Conservation (phyloP, 208 protist species). For the Crithidia bombi region DNA sequence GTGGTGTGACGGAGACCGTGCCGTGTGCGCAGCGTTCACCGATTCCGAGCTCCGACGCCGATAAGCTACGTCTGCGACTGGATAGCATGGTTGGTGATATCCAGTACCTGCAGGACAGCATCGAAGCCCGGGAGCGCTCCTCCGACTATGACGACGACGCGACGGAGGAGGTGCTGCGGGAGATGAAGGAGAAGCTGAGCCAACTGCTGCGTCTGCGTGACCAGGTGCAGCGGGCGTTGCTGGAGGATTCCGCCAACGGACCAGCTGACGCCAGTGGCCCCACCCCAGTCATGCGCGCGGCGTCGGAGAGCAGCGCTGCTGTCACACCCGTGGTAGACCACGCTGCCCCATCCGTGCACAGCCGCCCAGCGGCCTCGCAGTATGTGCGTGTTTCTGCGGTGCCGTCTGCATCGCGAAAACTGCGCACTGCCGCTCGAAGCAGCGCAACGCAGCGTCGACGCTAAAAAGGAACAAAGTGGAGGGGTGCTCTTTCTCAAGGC, state of each 20-base stretch:
- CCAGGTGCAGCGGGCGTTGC: constrained; percentile 63
- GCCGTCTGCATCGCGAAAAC: constrained; percentile 30
- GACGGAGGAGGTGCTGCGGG: constrained; percentile 66
- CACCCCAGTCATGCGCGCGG: constrained; percentile 19
- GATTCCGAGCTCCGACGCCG: constrained; percentile 39
- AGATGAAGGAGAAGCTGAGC: constrained; percentile 82
- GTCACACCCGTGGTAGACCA: constrained; percentile 14
- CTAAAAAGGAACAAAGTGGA: neutral
- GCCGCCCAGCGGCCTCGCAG: constrained; percentile 1
- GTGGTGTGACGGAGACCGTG: neutral
- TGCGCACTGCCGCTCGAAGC: constrained; percentile 27
- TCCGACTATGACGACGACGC: constrained; percentile 68
- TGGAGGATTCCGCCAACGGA: constrained; percentile 32
- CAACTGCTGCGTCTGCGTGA: constrained; percentile 83
- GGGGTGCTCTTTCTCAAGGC: neutral
- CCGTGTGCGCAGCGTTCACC: neutral
- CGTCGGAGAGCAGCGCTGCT: neutral
- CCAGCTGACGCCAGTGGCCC: constrained; percentile 7
- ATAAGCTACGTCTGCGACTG: constrained; percentile 62
- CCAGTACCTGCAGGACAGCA: constrained; percentile 76
- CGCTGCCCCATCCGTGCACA: constrained; percentile 1
- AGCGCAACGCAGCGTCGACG: constrained; percentile 19
- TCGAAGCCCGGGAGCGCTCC: constrained; percentile 52
- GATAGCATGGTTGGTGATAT: constrained; percentile 83
- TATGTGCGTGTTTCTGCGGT: neutral